phyloP scores from a whole-genome alignment of 768 basidiomycete genomes.

The Butyriboletus loyo region DNA sequence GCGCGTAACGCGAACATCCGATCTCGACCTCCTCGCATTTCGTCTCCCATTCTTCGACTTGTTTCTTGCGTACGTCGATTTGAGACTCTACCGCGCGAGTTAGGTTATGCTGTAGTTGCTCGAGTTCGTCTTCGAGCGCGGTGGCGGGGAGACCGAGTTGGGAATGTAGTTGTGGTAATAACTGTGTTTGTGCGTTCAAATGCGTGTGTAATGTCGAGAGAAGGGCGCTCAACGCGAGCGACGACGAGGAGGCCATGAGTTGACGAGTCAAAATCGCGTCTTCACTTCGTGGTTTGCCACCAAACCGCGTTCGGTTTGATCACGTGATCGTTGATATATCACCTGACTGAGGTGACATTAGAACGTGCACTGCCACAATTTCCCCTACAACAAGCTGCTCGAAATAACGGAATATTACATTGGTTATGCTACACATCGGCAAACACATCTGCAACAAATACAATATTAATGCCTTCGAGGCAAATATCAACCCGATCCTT shows the following conservation, averaged over 20 bases:
- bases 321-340: constrained; percentile 29
- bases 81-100: constrained; percentile 73
- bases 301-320: constrained; percentile 18
- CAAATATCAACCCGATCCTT: constrained; percentile 7
- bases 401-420: too few relatives aligned
- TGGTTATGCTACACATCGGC: background rate
- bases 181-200: constrained; percentile 75
- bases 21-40: constrained; percentile 61
- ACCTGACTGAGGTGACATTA: constrained; percentile 20
- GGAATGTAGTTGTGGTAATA: constrained; percentile 76
- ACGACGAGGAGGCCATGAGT: constrained; percentile 31
- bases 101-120: constrained; percentile 68
- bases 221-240: constrained; percentile 54
- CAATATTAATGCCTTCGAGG: background rate
- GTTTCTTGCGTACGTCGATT: constrained; percentile 63
- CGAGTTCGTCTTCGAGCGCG: constrained; percentile 79
- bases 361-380: background rate
- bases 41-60: constrained; percentile 73
- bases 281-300: constrained; percentile 19
- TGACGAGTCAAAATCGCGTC: constrained; percentile 9
- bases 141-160: constrained; percentile 81
- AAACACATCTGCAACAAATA: background rate
- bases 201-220: constrained; percentile 76
- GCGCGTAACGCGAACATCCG: constrained; percentile 63
- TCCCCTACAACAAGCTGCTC: too few relatives aligned